Percentiles rank a stretch among this genome's conserved stretches.
Conservation (phyloP, 75 land plant genomes). For the Azolla pinnata region DNA sequence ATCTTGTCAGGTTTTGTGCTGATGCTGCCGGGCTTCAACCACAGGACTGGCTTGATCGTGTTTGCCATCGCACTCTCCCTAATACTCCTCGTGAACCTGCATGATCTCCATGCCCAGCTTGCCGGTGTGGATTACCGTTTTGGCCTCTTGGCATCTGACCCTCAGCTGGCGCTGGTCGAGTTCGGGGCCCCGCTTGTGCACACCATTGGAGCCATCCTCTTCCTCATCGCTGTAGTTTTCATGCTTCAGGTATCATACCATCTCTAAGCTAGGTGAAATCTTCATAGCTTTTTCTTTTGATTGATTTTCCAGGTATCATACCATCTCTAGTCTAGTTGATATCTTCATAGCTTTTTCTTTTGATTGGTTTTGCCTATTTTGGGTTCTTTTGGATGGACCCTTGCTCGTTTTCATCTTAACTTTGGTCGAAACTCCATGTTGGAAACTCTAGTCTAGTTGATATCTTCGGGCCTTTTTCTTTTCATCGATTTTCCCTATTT, state of each 20-base stretch:
- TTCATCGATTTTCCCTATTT: too few species aligned
- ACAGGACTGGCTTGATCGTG: slow-evolving; percentile 39
- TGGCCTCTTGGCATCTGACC: slow-evolving; percentile 29
- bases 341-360: too few species aligned
- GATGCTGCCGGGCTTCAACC: slow-evolving; percentile 22
- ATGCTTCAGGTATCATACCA: slow-evolving; percentile 18
- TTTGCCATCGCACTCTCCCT: slow-evolving; percentile 31
- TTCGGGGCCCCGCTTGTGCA: slow-evolving; percentile 48
- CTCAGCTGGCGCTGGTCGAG: slow-evolving; percentile 56
- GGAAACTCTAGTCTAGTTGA: too few species aligned
- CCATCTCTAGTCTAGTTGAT: too few species aligned
- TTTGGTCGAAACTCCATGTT: too few species aligned
- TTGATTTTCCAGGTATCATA: too few species aligned
- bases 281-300: too few species aligned
- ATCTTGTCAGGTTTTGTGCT: slow-evolving; percentile 35
- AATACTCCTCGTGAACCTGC: slow-evolving; percentile 39
- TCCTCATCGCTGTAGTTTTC: slow-evolving; percentile 37
- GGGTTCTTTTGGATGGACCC: too few species aligned
- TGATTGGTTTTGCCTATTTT: too few species aligned
- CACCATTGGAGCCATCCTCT: slow-evolving; percentile 33
- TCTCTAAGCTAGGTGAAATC: too few species aligned
- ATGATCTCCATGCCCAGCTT: slow-evolving; percentile 66
- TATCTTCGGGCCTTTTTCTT: too few species aligned
- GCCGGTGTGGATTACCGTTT: slow-evolving; percentile 52
- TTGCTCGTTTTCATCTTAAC: too few species aligned